Base-by-base conservation (phyloP, 108 stramenopile genomes). In the Nitzschia inconspicua region DNA sequence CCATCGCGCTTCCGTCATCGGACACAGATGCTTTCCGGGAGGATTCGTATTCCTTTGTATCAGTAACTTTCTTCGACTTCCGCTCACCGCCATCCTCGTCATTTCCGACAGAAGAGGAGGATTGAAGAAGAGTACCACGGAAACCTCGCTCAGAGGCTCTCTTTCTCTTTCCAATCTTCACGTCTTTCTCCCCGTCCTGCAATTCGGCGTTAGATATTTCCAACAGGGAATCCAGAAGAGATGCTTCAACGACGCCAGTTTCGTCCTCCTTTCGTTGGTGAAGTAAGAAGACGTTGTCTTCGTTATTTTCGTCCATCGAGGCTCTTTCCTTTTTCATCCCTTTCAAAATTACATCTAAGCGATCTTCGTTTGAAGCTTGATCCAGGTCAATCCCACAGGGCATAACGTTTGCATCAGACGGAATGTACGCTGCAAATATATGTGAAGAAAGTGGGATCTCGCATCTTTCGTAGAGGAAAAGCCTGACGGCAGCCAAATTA, bases 401-500 rank as follows among this genome's bases (percentile, higher is more conserved):
- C 52, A 9, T 1, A 4, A 19, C 54, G 60, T 13, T 10, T 14
- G 26, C 35, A 44, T 35, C 3, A 13, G 29, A 29, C 11, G 1
- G 13, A 3, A 61, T 51, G 2, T n/a, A n/a, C 19, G 35, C 13
- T 6, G 14, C 4, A 23, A 47, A 30, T 26, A 34, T 44, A 58
- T 37, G 40, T 8, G n/a, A n/a, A n/a, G n/a, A 48, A 44, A 47
- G 22, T 22, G 52, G 55, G 22, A 68, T 52, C 36, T 54, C 29
- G 26, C 67, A 75, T 7, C 32, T 41, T 52, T 80, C 73, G n/a
- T 51, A 63, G 18, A 80, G 40, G 6, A 60, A 55, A n/a, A 80
- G 61, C 11, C 69, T 55, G 35, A 80, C 49, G 5, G 79, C 73
- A 11, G 79, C 79, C 19, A 80, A 22, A 51, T 80, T 80, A 30